Evolutionary conservation across 2,329 filamentous ascomycete genomes (phyloP).

Genomic region (Trichoderma koningii): DNA sequence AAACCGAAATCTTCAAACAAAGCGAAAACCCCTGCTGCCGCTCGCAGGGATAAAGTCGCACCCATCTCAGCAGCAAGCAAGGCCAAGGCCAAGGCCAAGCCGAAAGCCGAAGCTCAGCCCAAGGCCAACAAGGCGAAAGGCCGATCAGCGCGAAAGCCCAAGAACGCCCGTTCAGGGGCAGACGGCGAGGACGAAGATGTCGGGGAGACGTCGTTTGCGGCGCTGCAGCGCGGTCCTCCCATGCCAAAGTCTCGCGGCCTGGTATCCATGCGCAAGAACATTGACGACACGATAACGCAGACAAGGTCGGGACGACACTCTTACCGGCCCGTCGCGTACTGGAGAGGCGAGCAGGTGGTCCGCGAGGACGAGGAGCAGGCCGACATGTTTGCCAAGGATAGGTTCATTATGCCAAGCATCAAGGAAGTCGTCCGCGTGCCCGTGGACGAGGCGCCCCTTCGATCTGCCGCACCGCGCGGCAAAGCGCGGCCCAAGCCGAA

Average conservation of each 20-base stretch:
- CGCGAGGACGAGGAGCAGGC: conserved; percentile 63
- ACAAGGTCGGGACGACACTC: conserved; percentile 79
- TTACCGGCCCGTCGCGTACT: conserved; percentile 77
- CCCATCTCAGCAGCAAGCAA: conserved; percentile 12
- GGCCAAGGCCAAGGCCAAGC: conserved; percentile 22
- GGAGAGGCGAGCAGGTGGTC: conserved; percentile 80
- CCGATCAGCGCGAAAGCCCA: conserved; percentile 34
- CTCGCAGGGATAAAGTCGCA: not conserved
- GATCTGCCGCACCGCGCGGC: conserved; percentile 26
- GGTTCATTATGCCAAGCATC: conserved; percentile 67
- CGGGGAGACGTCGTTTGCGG: conserved; percentile 50
- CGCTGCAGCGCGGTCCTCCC: conserved; percentile 57
- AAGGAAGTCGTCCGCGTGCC: conserved; percentile 73
- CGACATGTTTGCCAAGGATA: conserved; percentile 45
- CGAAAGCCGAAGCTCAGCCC: conserved; percentile 31
- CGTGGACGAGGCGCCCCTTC: conserved; percentile 55
- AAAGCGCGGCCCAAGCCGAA: conserved; percentile 39
- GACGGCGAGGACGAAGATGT: conserved; percentile 44
- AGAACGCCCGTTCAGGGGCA: conserved; percentile 32
- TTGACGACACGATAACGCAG: conserved; percentile 53
- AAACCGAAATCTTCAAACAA: conserved; percentile 19
- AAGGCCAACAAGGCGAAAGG: conserved; percentile 35
- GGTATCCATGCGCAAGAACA: conserved; percentile 53
- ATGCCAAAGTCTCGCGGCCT: conserved; percentile 58
- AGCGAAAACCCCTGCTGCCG: conserved; percentile 13